Conservation (phyloP, 176 grass and related monocot genomes). For the Cocos nucifera region DNA sequence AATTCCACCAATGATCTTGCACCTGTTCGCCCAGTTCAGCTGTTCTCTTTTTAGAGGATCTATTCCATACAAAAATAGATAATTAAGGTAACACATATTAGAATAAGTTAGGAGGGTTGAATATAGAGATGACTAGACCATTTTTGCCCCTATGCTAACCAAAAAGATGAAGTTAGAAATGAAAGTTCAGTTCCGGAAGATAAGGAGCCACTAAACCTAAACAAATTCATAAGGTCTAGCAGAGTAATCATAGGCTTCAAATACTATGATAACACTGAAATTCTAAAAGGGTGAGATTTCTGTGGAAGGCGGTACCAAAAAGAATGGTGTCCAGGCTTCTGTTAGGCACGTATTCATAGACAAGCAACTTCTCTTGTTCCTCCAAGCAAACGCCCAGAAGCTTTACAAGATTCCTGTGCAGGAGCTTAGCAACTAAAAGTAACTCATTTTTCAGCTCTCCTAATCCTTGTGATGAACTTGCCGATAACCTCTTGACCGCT, state of each 20-base stretch:
- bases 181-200: no score
- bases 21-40: slow-evolving; percentile 12
- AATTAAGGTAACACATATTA: no score
- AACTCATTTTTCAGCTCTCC: slow-evolving; percentile 52
- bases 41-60: slow-evolving; percentile 19
- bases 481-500: slow-evolving; percentile 55
- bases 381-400: slow-evolving; percentile 69
- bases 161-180: no score
- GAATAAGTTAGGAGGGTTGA: no score
- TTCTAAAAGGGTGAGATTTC: no score
- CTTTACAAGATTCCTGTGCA: slow-evolving; percentile 76
- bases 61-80: not conserved
- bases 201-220: no score
- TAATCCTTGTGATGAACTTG: slow-evolving; percentile 58
- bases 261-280: no score
- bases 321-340: slow-evolving; percentile 77
- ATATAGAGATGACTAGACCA: no score
- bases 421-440: slow-evolving; percentile 64
- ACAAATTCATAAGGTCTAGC: no score
- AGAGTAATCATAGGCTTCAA: no score
- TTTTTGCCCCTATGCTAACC: no score
- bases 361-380: slow-evolving; percentile 60
- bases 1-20: slow-evolving; percentile 21
- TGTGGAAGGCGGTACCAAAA: slow-evolving; percentile 30
- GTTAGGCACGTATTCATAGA: slow-evolving; percentile 73